These are phyloP conservation scores for Solanum etuberosum DNA, from an alignment of 257 asterid genomes.

Conservation along the genomic window DNA sequence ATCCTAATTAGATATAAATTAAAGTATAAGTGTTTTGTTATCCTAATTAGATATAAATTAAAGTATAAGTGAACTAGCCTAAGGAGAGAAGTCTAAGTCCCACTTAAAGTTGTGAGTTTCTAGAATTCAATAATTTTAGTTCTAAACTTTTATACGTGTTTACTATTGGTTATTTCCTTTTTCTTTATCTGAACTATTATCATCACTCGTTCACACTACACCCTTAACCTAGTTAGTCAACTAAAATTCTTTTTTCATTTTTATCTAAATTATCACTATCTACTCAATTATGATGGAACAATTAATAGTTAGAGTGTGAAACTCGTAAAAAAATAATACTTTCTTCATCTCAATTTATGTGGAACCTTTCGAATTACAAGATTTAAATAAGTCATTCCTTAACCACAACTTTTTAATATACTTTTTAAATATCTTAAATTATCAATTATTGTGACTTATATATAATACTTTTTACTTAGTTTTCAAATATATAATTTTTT, in stretches of 20 bases:
- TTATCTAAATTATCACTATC: not conserved
- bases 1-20: too few relatives aligned
- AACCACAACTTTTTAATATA: not conserved
- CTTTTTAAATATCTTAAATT: too few relatives aligned
- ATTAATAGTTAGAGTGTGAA: not conserved
- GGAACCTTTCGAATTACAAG: not conserved
- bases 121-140: not conserved
- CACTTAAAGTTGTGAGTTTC: not conserved
- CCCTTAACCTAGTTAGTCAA: not conserved
- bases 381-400: not conserved
- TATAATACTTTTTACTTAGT: too few relatives aligned
- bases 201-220: not conserved
- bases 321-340: not conserved
- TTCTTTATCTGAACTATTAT: not conserved
- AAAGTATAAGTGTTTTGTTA: too few relatives aligned
- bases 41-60: too few relatives aligned
- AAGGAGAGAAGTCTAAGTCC: too few relatives aligned
- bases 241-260: not conserved
- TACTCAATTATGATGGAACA: not conserved
- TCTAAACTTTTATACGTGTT: not conserved
- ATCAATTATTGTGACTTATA: not conserved
- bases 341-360: too few relatives aligned
- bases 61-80: too few relatives aligned
- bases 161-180: not conserved
- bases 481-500: too few relatives aligned